Conservation (phyloP, 1,284 basidiomycete genomes). For the Ustilago bromivora region DNA sequence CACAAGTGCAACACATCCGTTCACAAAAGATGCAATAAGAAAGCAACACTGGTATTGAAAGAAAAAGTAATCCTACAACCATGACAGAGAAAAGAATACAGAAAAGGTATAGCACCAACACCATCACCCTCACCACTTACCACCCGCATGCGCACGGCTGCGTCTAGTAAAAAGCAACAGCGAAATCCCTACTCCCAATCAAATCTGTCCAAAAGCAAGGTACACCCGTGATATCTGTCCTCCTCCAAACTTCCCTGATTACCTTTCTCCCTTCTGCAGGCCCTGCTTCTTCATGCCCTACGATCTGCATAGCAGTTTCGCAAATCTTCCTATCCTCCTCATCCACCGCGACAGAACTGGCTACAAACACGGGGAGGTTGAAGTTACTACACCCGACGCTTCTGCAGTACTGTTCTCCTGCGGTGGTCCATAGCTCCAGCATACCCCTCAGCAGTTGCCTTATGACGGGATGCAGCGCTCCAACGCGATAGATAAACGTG, state of each 20-base stretch:
- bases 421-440: slow-evolving; percentile 35
- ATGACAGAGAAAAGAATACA: background rate
- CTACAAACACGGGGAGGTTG: slow-evolving; percentile 39
- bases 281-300: slow-evolving; percentile 38
- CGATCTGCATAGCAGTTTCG: slow-evolving; percentile 42
- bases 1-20: background rate
- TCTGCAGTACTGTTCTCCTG: slow-evolving; percentile 37
- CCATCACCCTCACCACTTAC: background rate
- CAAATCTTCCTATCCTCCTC: slow-evolving; percentile 31
- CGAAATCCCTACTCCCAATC: slow-evolving; percentile 27
- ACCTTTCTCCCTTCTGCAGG: slow-evolving; percentile 31
- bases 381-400: slow-evolving; percentile 42
- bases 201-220: slow-evolving; percentile 45
- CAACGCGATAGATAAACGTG: slow-evolving; percentile 41
- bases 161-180: slow-evolving; percentile 35
- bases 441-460: slow-evolving; percentile 16
- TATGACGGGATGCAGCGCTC: slow-evolving; percentile 34
- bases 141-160: background rate
- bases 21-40: background rate
- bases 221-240: slow-evolving; percentile 28
- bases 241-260: slow-evolving; percentile 38
- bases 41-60: slow-evolving; percentile 1
- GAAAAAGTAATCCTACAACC: slow-evolving; percentile 3
- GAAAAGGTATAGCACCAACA: background rate
- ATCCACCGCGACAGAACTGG: slow-evolving; percentile 30